Evolutionary conservation across 306 rosid species (phyloP).

Genomic region (Luffa aegyptiaca): DNA sequence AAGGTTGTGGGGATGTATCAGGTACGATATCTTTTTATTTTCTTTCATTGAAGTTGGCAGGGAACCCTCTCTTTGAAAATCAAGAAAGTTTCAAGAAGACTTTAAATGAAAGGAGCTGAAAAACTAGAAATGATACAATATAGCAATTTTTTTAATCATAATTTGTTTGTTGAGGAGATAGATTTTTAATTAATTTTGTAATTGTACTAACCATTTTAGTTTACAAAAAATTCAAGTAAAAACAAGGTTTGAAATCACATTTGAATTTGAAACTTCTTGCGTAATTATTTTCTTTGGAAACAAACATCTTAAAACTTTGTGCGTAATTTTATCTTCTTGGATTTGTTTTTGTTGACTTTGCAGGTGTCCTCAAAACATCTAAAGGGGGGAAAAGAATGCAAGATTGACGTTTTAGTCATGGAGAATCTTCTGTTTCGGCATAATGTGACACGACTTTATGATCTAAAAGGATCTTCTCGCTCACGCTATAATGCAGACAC

Average conservation of each 20-base stretch:
- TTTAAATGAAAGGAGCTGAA: background rate
- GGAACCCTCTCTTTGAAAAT: background rate
- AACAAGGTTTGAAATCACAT: background rate
- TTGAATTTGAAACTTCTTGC: background rate
- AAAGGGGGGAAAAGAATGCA: slow-evolving; percentile 79
- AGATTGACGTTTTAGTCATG: slow-evolving; percentile 86
- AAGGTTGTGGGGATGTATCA: slow-evolving; percentile 96
- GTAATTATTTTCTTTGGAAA: background rate
- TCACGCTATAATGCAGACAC: slow-evolving; percentile 82
- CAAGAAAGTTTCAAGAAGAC: background rate
- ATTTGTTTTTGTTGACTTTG: background rate
- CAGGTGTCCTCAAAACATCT: slow-evolving; percentile 76
- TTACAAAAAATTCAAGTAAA: background rate
- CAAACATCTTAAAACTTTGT: background rate
- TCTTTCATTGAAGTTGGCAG: background rate
- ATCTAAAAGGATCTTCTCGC: slow-evolving; percentile 90
- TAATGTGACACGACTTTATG: slow-evolving; percentile 69
- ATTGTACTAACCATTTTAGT: background rate
- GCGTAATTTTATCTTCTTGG: background rate
- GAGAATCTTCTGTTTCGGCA: slow-evolving; percentile 87
- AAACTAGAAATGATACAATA: background rate
- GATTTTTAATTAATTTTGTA: background rate
- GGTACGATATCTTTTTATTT: slow-evolving; percentile 31
- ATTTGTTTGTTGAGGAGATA: background rate
- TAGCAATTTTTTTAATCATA: background rate